Base-by-base conservation (phyloP, 192 early-diverging fungal genomes). In the Podila epicladia region DNA sequence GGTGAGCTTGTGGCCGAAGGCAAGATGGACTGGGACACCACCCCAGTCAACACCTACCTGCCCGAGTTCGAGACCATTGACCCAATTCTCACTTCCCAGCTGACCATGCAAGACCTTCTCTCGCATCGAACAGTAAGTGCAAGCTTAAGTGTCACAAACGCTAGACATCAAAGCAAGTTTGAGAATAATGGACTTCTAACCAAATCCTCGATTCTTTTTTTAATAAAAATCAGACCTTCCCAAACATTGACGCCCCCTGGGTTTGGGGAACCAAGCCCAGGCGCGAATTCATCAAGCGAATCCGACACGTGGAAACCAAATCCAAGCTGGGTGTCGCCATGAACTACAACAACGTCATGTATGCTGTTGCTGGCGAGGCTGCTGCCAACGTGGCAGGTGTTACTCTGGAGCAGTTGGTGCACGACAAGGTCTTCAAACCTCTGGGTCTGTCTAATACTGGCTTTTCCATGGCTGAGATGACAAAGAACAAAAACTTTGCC, bases 341-440 rank as follows among this genome's bases (percentile, higher is more conserved):
- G 0, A 12, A 62, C 3, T 75, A 75, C 49, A 68, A 41, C 53
- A 75, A 75, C 6, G 9, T 75, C 29, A 53, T 62, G n/a, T 75
- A 75, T 29, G 9, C 45, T n/a, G 60, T 75, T 22, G 65, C 73
- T 0, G 73, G 73, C 8, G 73, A 67, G 33, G 67, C 73, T 5
- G 65, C 60, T 1, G 73, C 50, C 28, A 57, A 64, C 5, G 62
- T 69, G 3, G 73, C 35, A 0, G 62, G 62, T 7, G 58, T 51
- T 0, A 38, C 73, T 0, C 68, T 58, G 24, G 73, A 75, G 31
- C 24, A 64, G 0, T 35, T 69, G 9, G 73, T 69, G 12, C 15
- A 31, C 5, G 32, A 33, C 48, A 75, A 69, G 26, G 33, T 75
- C 48, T 64, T 75, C n/a, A 28, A 50, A 17, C 67, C 73, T 1